Base-by-base conservation (phyloP, 148 eudicot species). In the Euryodendron excelsum region DNA sequence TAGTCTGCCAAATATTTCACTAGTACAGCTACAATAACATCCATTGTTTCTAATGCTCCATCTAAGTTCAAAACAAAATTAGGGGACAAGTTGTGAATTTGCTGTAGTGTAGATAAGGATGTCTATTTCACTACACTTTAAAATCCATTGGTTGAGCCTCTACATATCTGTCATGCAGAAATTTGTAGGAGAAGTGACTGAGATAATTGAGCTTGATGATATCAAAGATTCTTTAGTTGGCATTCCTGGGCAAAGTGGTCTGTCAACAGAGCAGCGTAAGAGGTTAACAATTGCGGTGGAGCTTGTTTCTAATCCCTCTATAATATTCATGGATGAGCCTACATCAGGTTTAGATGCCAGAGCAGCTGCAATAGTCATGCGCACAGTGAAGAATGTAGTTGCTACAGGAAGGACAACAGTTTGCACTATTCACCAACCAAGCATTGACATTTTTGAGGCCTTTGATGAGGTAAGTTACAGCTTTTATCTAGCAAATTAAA, bases 301-400 rank as follows among this genome's bases (percentile, higher is more conserved):
- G 81, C 80, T 90, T 28, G 92, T 91, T 30, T 87, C 92, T 23
- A 91, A 91, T 74, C 94, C 94, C 10, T 85, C 94, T 1, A 85
- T 91, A 14, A 89, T 91, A 37, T 87, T 91, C 79, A 89, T 89
- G 91, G 94, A 91, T 69, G 94, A 91, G 76, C 94, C 94, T 21
- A 91, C 92, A 67, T 85, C 94, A 14, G 94, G 95, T 5, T 82
- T 91, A 37, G 95, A 91, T 85, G 95, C 95, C 6, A 86, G 91
- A 81, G 83, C 92, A 59, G 94, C 94, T 2, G 94, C 94, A 21
- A 87, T 89, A 45, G 92, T 91, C 33, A 91, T 89, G 91, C 86
- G 94, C 52, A 80, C 87, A 5, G 88, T 90, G 5, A 90, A 88
- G 67, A 88, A 88, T 83, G 55, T 87, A 21, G 88, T 82, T 61